These are phyloP conservation scores for Starmerella roubikii DNA, from an alignment of 805 yeast genomes.

Conservation along the genomic window DNA sequence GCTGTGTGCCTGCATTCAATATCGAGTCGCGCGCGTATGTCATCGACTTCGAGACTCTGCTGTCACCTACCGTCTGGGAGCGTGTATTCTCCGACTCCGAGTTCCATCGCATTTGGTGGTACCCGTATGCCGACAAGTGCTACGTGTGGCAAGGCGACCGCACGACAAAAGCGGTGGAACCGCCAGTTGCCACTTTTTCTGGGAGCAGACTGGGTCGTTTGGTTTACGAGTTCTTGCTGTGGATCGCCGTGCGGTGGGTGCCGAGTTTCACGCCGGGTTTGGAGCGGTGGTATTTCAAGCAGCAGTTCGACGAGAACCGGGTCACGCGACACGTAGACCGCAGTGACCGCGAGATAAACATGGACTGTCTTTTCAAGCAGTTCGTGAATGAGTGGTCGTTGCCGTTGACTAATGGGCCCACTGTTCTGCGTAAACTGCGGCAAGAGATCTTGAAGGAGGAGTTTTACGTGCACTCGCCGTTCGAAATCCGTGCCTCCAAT, in stretches of 20 bases:
- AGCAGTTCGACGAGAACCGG: slow-evolving; percentile 48
- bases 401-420: slow-evolving; percentile 67
- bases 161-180: slow-evolving; percentile 47
- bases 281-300: slow-evolving; percentile 70
- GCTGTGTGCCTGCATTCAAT: slow-evolving; percentile 74
- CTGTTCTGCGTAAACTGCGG: slow-evolving; percentile 36
- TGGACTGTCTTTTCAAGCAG: slow-evolving; percentile 92
- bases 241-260: slow-evolving; percentile 58
- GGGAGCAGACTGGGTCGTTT: slow-evolving; percentile 68
- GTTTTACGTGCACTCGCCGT: slow-evolving; percentile 85
- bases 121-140: slow-evolving; percentile 78
- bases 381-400: slow-evolving; percentile 97
- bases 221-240: slow-evolving; percentile 65
- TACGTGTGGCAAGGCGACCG: slow-evolving; percentile 83
- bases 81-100: slow-evolving; percentile 79
- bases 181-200: slow-evolving; percentile 68
- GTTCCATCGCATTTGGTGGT: slow-evolving; percentile 94
- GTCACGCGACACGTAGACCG: slow-evolving; percentile 49
- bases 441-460: slow-evolving; percentile 46
- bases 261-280: slow-evolving; percentile 74
- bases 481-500: slow-evolving; percentile 88
- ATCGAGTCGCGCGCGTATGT: slow-evolving; percentile 72
- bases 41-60: slow-evolving; percentile 57
- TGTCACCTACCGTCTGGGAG: slow-evolving; percentile 49
- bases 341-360: slow-evolving; percentile 76